phyloP scores from a whole-genome alignment of 2,329 filamentous ascomycete genomes.

The Sporothrix pseudoabietina region DNA sequence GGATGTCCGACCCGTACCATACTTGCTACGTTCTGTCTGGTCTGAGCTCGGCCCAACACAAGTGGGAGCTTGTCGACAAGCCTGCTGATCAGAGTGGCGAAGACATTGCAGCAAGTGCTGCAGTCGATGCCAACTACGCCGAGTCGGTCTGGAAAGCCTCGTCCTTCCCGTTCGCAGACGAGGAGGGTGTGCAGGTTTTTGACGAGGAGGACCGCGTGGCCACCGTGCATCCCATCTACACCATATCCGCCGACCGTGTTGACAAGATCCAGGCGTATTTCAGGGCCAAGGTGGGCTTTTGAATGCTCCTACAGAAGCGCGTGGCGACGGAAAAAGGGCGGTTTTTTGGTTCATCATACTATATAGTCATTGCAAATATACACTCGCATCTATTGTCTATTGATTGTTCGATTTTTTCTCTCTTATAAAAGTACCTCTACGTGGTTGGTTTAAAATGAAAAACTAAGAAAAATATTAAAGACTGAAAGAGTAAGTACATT shows the following conservation, averaged over 20 bases:
- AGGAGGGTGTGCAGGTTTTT: constrained; percentile 64
- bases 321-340: not conserved
- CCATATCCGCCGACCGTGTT: constrained; percentile 72
- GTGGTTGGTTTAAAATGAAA: too few relatives aligned
- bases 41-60: constrained; percentile 78
- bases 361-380: not conserved
- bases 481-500: too few relatives aligned
- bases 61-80: constrained; percentile 51
- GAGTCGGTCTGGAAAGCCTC: constrained; percentile 47
- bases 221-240: constrained; percentile 80
- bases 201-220: constrained; percentile 70
- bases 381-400: not conserved
- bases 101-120: constrained; percentile 36
- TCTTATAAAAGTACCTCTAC: not conserved
- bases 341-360: not conserved
- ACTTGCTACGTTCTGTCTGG: constrained; percentile 89
- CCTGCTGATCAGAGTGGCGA: constrained; percentile 37
- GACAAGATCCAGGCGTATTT: constrained; percentile 68
- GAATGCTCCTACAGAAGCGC: not conserved
- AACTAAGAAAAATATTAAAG: too few relatives aligned
- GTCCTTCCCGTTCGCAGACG: constrained; percentile 52
- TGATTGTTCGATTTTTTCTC: not conserved
- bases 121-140: constrained; percentile 30
- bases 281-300: constrained; percentile 60
- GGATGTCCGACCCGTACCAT: constrained; percentile 84